Evolutionary conservation across 306 rosid genomes (phyloP), one percentile per base, ranked within the genome.

Genomic region (Quercus gilva): DNA sequence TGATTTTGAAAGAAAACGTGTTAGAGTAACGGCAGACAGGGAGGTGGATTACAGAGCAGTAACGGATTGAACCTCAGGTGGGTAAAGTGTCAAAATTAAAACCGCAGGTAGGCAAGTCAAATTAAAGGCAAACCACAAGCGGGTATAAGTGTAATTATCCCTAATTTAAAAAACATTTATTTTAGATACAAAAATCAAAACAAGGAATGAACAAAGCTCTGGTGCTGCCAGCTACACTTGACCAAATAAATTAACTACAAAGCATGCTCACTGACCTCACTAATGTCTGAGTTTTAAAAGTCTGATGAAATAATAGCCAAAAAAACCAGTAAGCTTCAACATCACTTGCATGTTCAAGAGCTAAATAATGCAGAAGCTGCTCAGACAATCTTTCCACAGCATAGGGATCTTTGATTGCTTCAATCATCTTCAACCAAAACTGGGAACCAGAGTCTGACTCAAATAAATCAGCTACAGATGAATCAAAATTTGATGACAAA

Each of bases 311-410:
- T 72, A 92, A 82, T 71, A 92, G 77, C 98, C 98, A 95, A 55
- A 95, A 84, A 79, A 89, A 83, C 99, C 99, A 92, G 79, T 90
- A 92, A 28, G 91, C 97, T 84, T 91, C 89, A 77, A 89, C 79
- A 86, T 92, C 98, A 89, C 84, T 84, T 71, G 79, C 90, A 59
- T 80, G 78, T 76, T 77, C 82, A 71, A 84, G 80, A 58, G 86
- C 88, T 85, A 87, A 90, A 78, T 84, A 84, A 78, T 79, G 92
- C 76, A 95, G 86, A 83, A 95, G 87, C 81, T 86, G 91, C 92
- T 91, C 98, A 61, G 92, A 83, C 78, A 95, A 83, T 87, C 90
- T 90, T 89, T 95, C 97, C 31, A 67, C 78, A 10, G 85, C 85
- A 82, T 91, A 91, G 63, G 90, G 78, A 86, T 95, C 98, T 82